Base-by-base conservation (phyloP, 768 basidiomycete genomes). In the Tricholoma sp. region DNA sequence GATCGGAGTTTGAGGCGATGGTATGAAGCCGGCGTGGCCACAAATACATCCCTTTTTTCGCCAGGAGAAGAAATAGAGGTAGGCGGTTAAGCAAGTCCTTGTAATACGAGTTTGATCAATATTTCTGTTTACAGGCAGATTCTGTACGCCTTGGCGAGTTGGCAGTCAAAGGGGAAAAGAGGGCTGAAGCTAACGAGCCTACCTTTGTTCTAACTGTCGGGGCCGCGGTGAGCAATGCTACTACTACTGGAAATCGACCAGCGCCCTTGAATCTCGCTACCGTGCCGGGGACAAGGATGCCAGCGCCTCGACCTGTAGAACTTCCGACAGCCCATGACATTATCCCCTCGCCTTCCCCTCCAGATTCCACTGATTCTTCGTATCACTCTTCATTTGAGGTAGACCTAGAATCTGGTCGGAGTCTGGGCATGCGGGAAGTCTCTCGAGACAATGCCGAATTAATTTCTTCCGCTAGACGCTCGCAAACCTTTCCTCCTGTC, bases 1-100 rank as follows among this genome's bases (percentile, higher is more conserved):
- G 95, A 97, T 73, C 80, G 81, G 62, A 94, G 93, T 72, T 77
- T 94, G 50, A 82, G 87, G 67, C 84, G 84, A 68, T 98, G 95
- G 94, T 83, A 87, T 55, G 85, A 89, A 63, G 78, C 83, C 22
- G 94, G 94, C 2, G 69, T 93, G 32, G 77, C 91, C 32, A 70
- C 83, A 27, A 83, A 83, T 52, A 67, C 74, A 39, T 74, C 71
- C 29, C 60, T 77, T 21, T 56, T 72, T 35, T 68, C 76, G 31
- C 57, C 72, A 5, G n/a, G 76, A 79, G 62, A 71, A 67, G 66
- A 82, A 84, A 76, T 83, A 78, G 69, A 66, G 74, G 67, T 65
- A 64, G 16, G 47, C 6, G 9, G 27, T 50, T 19, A 3, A 50
- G 16, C 47, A 31, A 1, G n/a, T 31, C 29, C 29, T 31, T 50